Conservation (phyloP, 2,329 filamentous ascomycete species). For the Pochonia chlamydosporia region DNA sequence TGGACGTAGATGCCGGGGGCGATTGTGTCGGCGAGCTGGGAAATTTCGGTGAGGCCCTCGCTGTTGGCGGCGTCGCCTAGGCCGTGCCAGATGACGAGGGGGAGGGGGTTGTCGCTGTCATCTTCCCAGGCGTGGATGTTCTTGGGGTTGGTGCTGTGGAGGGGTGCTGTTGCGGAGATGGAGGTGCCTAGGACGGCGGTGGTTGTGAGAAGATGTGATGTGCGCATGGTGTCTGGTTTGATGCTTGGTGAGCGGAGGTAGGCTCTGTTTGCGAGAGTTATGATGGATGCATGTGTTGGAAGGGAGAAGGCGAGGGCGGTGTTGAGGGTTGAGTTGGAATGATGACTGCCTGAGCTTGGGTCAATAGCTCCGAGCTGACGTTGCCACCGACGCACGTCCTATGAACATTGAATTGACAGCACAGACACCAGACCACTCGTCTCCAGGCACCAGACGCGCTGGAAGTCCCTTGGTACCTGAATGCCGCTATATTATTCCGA, state of each 20-base stretch:
- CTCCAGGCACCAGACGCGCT: too few species aligned
- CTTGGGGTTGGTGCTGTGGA: slow-evolving; percentile 14
- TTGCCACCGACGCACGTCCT: background rate
- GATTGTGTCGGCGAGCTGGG: slow-evolving; percentile 77
- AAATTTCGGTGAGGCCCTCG: slow-evolving; percentile 68
- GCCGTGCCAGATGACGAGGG: slow-evolving; percentile 92
- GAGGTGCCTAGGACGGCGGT: slow-evolving; percentile 9
- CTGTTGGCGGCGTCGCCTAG: slow-evolving; percentile 68
- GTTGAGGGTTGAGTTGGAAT: slow-evolving; percentile 4
- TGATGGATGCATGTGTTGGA: background rate
- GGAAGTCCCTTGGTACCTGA: too few species aligned
- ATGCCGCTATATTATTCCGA: too few species aligned
- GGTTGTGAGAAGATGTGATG: slow-evolving; percentile 17
- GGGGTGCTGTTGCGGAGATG: slow-evolving; percentile 22
- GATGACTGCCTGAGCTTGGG: background rate
- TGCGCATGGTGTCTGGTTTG: slow-evolving; percentile 10
- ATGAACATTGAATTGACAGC: too few species aligned
- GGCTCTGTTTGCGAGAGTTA: background rate
- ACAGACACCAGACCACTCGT: too few species aligned
- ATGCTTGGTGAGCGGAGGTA: background rate
- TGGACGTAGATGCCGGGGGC: slow-evolving; percentile 55
- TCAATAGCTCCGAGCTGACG: background rate
- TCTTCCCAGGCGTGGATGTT: slow-evolving; percentile 21
- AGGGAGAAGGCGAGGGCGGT: background rate
- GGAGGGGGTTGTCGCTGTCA: slow-evolving; percentile 63